phyloP scores from a whole-genome alignment of 208 protist genomes.

The Leishmania arabica region DNA sequence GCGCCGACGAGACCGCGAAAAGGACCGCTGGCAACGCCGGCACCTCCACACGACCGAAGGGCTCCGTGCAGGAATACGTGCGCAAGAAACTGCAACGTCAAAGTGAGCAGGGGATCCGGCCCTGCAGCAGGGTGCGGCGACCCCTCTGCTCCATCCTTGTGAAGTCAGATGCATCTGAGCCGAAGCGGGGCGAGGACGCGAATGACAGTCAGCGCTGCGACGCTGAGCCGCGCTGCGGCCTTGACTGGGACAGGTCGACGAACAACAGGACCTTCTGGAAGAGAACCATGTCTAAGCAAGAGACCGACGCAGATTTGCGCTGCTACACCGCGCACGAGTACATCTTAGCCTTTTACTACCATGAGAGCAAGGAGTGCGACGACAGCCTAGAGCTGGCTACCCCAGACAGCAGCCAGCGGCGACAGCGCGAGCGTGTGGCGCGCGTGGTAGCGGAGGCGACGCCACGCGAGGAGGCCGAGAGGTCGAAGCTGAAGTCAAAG shows the following conservation, averaged over 20 bases:
- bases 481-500: slow-evolving; percentile 26
- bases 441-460: slow-evolving; percentile 25
- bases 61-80: slow-evolving; percentile 9
- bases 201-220: not conserved
- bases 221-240: not conserved
- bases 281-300: slow-evolving; percentile 11
- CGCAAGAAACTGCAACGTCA: not conserved
- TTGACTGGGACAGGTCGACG: not conserved
- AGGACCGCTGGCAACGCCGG: too few species aligned
- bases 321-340: slow-evolving; percentile 25
- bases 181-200: not conserved
- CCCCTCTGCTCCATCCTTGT: slow-evolving; percentile 6
- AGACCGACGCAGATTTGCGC: slow-evolving; percentile 19
- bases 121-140: not conserved
- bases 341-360: slow-evolving; percentile 28
- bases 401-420: slow-evolving; percentile 4
- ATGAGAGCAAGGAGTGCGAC: slow-evolving; percentile 14
- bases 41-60: not conserved
- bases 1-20: too few species aligned
- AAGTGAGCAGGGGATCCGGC: not conserved
- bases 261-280: slow-evolving; percentile 3
- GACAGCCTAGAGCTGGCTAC: slow-evolving; percentile 4
- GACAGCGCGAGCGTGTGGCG: slow-evolving; percentile 13
- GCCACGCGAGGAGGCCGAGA: slow-evolving; percentile 85
- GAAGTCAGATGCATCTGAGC: not conserved